Evolutionary conservation across 208 protist genomes (phyloP).

Genomic region (Porcisia deanei): DNA sequence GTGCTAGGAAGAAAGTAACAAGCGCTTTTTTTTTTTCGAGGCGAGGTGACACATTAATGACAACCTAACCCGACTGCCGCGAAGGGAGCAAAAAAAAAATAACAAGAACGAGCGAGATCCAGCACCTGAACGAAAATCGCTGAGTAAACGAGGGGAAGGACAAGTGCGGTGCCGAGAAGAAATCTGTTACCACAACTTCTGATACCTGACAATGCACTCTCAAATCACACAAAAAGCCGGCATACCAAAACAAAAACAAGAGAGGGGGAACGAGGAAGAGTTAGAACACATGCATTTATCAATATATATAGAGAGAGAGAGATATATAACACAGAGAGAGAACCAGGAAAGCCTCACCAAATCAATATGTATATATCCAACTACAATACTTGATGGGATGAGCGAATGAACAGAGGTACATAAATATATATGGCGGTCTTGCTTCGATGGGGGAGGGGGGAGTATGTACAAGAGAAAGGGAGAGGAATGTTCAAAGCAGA

Average conservation of each 20-base stretch:
- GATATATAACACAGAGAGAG: neutral
- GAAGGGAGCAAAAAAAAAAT: conserved; percentile 1
- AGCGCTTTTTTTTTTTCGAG: neutral
- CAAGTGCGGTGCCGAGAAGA: neutral
- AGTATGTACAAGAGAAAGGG: neutral
- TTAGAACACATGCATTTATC: neutral
- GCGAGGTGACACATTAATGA: neutral
- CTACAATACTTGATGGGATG: neutral
- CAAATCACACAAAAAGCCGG: neutral
- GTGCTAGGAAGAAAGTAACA: neutral
- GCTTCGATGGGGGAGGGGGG: too few species aligned
- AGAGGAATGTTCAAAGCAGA: neutral
- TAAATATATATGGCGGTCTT: neutral
- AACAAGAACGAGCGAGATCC: neutral
- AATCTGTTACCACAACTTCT: neutral
- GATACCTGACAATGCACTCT: neutral
- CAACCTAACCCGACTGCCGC: neutral
- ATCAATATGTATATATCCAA: conserved; percentile 1
- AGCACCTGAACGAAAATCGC: neutral
- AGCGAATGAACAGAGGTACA: neutral
- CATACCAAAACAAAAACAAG: neutral
- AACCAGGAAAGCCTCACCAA: neutral
- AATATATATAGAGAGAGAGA: neutral
- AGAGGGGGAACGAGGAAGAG: too few species aligned
- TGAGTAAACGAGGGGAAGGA: neutral